These are phyloP conservation scores for Quercus parvula DNA, from an alignment of 306 rosid species.

Conservation along the genomic window DNA sequence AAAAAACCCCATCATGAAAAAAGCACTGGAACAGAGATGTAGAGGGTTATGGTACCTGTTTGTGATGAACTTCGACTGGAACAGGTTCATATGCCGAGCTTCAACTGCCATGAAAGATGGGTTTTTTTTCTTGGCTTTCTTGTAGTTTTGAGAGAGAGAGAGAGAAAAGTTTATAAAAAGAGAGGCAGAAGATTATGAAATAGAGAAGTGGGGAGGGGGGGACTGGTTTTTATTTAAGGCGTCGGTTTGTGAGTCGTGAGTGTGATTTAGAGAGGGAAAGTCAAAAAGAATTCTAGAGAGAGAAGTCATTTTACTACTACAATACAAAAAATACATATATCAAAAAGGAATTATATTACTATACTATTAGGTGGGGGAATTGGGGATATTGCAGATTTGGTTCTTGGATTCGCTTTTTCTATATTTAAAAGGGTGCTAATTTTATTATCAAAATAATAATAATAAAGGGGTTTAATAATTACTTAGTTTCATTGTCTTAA, in stretches of 20 bases:
- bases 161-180: background rate
- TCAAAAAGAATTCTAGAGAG: conserved; percentile 44
- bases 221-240: conserved; percentile 28
- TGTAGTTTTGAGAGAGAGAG: conserved; percentile 9
- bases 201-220: conserved; percentile 33
- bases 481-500: too few relatives aligned
- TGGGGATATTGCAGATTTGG: conserved; percentile 6
- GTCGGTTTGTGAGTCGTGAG: conserved; percentile 26
- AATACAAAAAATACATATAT: background rate
- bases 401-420: too few relatives aligned
- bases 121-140: background rate
- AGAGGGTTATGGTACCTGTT: conserved; percentile 28
- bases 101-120: conserved; percentile 77
- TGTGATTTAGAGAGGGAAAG: conserved; percentile 31
- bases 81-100: conserved; percentile 54
- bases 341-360: background rate
- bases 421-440: too few relatives aligned
- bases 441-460: too few relatives aligned
- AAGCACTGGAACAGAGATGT: background rate
- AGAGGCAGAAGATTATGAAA: conserved; percentile 54
- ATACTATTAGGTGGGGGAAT: background rate
- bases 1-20: background rate
- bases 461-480: too few relatives aligned
- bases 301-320: background rate
- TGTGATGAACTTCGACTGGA: conserved; percentile 54